phyloP scores from a whole-genome alignment of 257 asterid species.

The Lavandula angustifolia region DNA sequence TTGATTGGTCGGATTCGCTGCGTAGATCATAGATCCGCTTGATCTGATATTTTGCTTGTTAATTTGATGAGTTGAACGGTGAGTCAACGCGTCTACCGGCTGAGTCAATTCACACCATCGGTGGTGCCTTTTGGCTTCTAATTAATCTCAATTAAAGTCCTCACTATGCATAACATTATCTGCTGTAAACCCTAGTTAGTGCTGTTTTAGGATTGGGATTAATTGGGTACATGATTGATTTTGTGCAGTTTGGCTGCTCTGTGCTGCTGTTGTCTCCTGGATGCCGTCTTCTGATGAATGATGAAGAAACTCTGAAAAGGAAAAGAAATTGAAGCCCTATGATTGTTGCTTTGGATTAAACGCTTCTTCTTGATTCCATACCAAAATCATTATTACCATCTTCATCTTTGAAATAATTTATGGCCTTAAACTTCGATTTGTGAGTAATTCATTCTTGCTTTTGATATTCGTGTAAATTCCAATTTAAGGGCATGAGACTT shows the following conservation, averaged over 20 bases:
- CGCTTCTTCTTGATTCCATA: conserved; percentile 21
- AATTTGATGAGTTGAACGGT: conserved; percentile 22
- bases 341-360: conserved; percentile 29
- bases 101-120: neutral
- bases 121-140: no score
- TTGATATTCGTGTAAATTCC: conserved; percentile 26
- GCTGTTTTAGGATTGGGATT: no score
- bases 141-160: no score
- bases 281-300: conserved; percentile 57
- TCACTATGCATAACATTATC: no score
- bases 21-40: conserved; percentile 28
- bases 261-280: conserved; percentile 71
- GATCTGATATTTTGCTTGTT: conserved; percentile 28
- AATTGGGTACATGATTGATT: neutral
- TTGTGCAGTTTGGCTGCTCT: conserved; percentile 68
- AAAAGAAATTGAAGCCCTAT: conserved; percentile 6
- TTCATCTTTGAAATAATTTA: conserved; percentile 27
- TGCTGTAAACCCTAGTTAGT: neutral
- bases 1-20: conserved; percentile 10
- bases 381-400: conserved; percentile 22
- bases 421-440: conserved; percentile 20
- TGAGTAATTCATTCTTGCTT: conserved; percentile 29
- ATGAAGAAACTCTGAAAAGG: conserved; percentile 27
- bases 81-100: conserved; percentile 28
- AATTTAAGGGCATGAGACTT: neutral